A percentile compares a stretch with the other conserved stretches of the same genome.
phyloP scores from a whole-genome alignment of 192 early-diverging fungal genomes.

The Backusella sp. region DNA sequence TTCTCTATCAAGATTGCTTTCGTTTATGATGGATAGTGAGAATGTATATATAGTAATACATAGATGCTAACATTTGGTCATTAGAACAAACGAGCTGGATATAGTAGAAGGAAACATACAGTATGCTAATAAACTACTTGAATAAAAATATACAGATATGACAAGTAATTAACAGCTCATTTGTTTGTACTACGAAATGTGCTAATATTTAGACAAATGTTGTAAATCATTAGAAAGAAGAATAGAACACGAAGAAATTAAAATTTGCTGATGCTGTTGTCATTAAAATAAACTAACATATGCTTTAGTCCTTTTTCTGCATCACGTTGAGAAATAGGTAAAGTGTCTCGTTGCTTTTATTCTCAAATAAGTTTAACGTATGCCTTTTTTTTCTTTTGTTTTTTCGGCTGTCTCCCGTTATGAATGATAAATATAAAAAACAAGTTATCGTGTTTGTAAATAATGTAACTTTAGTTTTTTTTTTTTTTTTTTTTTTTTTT shows the following conservation, averaged over 20 bases:
- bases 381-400: neutral
- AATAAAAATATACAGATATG: neutral
- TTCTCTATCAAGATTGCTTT: no score
- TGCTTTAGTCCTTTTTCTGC: neutral
- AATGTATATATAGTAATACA: neutral
- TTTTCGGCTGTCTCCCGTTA: neutral
- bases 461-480: neutral
- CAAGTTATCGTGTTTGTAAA: neutral
- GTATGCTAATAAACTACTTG: neutral
- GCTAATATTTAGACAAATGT: no score
- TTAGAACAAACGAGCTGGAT: no score
- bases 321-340: neutral
- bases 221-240: neutral
- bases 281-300: neutral
- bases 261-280: neutral
- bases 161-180: neutral
- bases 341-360: neutral
- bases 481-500: no score
- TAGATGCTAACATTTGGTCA: neutral
- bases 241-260: neutral
- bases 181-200: neutral
- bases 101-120: neutral
- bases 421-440: neutral
- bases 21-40: no score
- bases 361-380: neutral